A percentile compares a stretch with the other conserved stretches of the same genome.
Evolutionary conservation across 2,329 filamentous ascomycete species (phyloP).

Genomic region (Daldinia sp.): DNA sequence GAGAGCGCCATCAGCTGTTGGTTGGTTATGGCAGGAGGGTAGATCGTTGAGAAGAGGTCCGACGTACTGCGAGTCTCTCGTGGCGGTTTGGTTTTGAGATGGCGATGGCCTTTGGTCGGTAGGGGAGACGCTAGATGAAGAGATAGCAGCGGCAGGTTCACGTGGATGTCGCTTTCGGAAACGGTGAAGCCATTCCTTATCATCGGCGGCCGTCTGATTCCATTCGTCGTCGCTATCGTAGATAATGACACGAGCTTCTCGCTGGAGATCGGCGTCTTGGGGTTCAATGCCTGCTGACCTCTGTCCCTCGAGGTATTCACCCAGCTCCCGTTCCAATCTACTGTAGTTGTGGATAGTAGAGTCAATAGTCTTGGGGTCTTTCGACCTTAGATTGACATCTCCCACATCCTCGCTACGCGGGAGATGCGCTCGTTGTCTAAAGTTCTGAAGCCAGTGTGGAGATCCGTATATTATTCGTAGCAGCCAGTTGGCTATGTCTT

Average conservation of each 20-base stretch:
- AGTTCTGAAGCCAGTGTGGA: constrained; percentile 63
- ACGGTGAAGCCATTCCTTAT: constrained; percentile 59
- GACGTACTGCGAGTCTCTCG: constrained; percentile 26
- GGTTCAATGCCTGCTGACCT: constrained; percentile 57
- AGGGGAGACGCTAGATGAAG: constrained; percentile 32
- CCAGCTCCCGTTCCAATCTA: constrained; percentile 64
- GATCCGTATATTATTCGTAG: constrained; percentile 60
- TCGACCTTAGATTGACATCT: constrained; percentile 58
- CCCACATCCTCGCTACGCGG: constrained; percentile 65
- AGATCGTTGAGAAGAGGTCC: constrained; percentile 16
- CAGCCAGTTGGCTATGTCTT: constrained; percentile 63
- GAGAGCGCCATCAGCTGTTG: constrained; percentile 7
- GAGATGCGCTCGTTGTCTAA: constrained; percentile 64
- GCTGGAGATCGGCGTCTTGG: constrained; percentile 63
- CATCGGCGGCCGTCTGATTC: constrained; percentile 70
- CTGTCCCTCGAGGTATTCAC: constrained; percentile 59
- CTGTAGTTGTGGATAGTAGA: constrained; percentile 67
- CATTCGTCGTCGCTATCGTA: constrained; percentile 69
- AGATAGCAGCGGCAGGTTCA: constrained; percentile 37
- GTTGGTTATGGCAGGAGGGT: constrained; percentile 8
- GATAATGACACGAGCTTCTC: constrained; percentile 66
- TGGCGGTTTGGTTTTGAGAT: background rate
- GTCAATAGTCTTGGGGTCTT: constrained; percentile 63
- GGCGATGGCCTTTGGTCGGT: background rate
- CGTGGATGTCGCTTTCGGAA: constrained; percentile 59